Evolutionary conservation across 1,284 basidiomycete genomes (phyloP).

Genomic region (Sporisorium graminicola): DNA sequence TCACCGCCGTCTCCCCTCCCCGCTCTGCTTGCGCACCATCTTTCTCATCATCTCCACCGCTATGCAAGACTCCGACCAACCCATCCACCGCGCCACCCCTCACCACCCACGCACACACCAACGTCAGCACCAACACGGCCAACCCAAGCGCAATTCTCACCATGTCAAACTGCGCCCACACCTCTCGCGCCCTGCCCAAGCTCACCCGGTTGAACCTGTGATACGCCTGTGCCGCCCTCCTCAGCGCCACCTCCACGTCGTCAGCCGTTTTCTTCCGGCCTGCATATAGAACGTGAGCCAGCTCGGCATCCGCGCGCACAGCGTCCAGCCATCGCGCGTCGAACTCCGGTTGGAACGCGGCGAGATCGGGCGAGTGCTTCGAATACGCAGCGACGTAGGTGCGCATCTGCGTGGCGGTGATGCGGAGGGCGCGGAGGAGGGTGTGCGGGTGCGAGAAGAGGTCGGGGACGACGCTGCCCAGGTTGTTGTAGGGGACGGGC

Average conservation of each 20-base stretch:
- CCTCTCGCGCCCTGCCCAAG: constrained; percentile 79
- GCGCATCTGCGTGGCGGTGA: constrained; percentile 84
- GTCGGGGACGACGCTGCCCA: constrained; percentile 91
- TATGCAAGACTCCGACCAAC: constrained; percentile 9
- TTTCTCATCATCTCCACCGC: not conserved
- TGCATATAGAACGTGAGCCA: constrained; percentile 10
- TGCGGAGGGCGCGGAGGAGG: constrained; percentile 77
- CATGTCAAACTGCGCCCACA: constrained; percentile 96
- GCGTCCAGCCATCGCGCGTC: constrained; percentile 51
- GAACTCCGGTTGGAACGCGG: constrained; percentile 64
- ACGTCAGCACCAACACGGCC: constrained; percentile 67
- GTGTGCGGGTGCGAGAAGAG: constrained; percentile 74
- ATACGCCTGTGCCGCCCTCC: constrained; percentile 51
- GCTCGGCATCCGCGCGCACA: constrained; percentile 50
- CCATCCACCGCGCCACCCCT: constrained; percentile 21
- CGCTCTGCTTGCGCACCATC: not conserved
- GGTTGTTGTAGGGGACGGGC: constrained; percentile 94
- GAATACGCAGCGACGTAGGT: constrained; percentile 83
- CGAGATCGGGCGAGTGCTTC: constrained; percentile 77
- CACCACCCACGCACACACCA: constrained; percentile 25
- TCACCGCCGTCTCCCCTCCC: not conserved
- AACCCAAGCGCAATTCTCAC: constrained; percentile 79
- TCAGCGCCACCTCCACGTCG: constrained; percentile 22
- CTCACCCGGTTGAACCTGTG: constrained; percentile 77
- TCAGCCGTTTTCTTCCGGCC: not conserved